Evolutionary conservation across 208 protist species (phyloP).

Genomic region (Leishmania tarentolae): DNA sequence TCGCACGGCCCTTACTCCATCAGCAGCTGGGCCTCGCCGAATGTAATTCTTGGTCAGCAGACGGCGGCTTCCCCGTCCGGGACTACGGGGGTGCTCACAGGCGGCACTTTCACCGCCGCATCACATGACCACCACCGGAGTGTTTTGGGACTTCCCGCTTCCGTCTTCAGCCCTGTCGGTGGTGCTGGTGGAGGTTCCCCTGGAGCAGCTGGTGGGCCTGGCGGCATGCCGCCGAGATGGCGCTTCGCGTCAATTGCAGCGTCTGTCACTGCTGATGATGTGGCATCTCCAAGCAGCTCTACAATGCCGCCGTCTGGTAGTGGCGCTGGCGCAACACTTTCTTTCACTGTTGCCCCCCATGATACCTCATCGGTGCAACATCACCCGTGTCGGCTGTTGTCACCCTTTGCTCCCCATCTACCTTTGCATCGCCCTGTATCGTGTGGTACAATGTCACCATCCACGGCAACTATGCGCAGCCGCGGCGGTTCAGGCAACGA

Average conservation of each 20-base stretch:
- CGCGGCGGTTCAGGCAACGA: constrained; percentile 4
- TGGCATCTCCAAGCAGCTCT: neutral
- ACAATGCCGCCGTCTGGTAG: constrained; percentile 1
- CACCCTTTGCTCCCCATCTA: constrained; percentile 6
- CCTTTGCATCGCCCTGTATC: constrained; percentile 1
- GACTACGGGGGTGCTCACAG: neutral
- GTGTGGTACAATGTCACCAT: neutral
- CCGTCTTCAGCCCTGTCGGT: neutral
- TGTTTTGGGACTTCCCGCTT: neutral
- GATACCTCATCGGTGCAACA: neutral
- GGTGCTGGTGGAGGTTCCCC: neutral
- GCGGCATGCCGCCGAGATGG: neutral
- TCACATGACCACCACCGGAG: constrained; percentile 12
- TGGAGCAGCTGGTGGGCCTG: neutral
- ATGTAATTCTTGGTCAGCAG: constrained; percentile 3
- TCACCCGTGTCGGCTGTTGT: constrained; percentile 1
- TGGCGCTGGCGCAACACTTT: neutral
- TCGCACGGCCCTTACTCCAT: neutral
- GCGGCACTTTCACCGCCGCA: constrained; percentile 17
- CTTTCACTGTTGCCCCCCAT: neutral
- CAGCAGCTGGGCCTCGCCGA: constrained; percentile 3
- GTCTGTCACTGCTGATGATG: neutral
- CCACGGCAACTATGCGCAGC: neutral
- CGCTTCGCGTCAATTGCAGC: constrained; percentile 9
- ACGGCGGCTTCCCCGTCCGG: neutral